Percentiles rank a stretch among this genome's conserved stretches.
Evolutionary conservation across 2,329 filamentous ascomycete genomes (phyloP).

Genomic region (Pleurostoma richardsiae): DNA sequence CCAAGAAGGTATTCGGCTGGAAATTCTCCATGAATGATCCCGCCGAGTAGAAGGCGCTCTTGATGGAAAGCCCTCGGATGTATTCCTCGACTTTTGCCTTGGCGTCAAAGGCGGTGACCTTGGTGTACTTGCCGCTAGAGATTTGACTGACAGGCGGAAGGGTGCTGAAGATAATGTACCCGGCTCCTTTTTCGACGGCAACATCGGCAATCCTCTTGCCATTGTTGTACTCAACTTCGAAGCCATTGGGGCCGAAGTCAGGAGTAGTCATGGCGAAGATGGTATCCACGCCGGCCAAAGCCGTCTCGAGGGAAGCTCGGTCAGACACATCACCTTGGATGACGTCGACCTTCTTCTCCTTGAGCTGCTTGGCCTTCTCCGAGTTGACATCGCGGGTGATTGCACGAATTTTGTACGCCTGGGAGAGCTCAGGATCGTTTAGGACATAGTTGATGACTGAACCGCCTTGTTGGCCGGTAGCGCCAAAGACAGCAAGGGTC

Average conservation of each 20-base stretch:
- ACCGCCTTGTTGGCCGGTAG: slow-evolving; percentile 7
- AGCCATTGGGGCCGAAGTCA: slow-evolving; percentile 22
- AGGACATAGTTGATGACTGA: slow-evolving; percentile 5
- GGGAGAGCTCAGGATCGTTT: slow-evolving; percentile 1
- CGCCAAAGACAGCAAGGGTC: slow-evolving; percentile 5
- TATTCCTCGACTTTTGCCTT: slow-evolving; percentile 55
- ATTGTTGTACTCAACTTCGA: slow-evolving; percentile 31
- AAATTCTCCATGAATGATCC: slow-evolving; percentile 53
- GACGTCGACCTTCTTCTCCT: slow-evolving; percentile 3
- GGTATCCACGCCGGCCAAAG: slow-evolving; percentile 24
- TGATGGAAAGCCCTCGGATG: slow-evolving; percentile 42
- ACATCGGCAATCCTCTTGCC: slow-evolving; percentile 41
- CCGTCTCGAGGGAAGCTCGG: slow-evolving; percentile 1
- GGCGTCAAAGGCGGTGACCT: slow-evolving; percentile 47
- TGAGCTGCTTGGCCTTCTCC: background rate
- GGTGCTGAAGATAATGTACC: slow-evolving; percentile 42
- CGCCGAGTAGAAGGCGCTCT: slow-evolving; percentile 44
- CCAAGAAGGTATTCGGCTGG: slow-evolving; percentile 12
- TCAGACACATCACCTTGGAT: slow-evolving; percentile 5
- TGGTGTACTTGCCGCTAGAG: slow-evolving; percentile 27
- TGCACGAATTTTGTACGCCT: slow-evolving; percentile 3
- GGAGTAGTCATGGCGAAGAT: slow-evolving; percentile 31
- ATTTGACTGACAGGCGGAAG: slow-evolving; percentile 32
- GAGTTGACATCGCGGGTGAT: slow-evolving; percentile 3
- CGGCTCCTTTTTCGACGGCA: slow-evolving; percentile 33